Conservation (phyloP, 2,329 filamentous ascomycete genomes). For the Ustulina deusta region DNA sequence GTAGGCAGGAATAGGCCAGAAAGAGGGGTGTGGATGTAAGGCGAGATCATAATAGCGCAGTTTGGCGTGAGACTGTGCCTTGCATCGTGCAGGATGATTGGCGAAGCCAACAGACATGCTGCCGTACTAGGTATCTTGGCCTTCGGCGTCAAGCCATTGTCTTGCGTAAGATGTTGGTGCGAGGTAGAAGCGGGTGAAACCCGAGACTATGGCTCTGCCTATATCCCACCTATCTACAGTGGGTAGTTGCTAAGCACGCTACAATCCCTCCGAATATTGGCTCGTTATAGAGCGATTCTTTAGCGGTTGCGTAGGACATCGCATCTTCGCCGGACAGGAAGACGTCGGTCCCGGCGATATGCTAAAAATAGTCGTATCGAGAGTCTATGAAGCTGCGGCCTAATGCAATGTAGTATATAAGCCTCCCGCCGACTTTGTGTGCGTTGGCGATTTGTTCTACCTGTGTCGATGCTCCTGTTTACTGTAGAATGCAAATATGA, state of each 20-base stretch:
- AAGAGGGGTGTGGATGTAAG: constrained; percentile 24
- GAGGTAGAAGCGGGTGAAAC: constrained; percentile 8
- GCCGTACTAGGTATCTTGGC: constrained; percentile 22
- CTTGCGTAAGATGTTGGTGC: constrained; percentile 11
- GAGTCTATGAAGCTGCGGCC: not conserved
- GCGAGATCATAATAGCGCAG: constrained; percentile 34
- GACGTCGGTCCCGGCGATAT: not conserved
- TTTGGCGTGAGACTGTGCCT: constrained; percentile 40
- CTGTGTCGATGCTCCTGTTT: not conserved
- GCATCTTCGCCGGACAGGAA: not conserved
- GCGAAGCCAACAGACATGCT: constrained; percentile 28
- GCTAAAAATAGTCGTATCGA: not conserved
- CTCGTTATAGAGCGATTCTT: not conserved
- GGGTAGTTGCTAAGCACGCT: too few species aligned
- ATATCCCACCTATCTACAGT: constrained; percentile 1
- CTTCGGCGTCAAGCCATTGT: constrained; percentile 25
- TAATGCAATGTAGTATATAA: not conserved
- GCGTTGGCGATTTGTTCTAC: too few species aligned
- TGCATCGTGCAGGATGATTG: constrained; percentile 42
- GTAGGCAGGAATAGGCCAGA: constrained; percentile 31
- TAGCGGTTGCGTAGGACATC: not conserved
- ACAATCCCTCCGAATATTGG: not conserved
- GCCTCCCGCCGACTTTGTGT: not conserved
- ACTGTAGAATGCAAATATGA: too few species aligned
- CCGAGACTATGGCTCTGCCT: constrained; percentile 24